Conservation (phyloP, 345 rosid genomes). For the Litchi chinensis region DNA sequence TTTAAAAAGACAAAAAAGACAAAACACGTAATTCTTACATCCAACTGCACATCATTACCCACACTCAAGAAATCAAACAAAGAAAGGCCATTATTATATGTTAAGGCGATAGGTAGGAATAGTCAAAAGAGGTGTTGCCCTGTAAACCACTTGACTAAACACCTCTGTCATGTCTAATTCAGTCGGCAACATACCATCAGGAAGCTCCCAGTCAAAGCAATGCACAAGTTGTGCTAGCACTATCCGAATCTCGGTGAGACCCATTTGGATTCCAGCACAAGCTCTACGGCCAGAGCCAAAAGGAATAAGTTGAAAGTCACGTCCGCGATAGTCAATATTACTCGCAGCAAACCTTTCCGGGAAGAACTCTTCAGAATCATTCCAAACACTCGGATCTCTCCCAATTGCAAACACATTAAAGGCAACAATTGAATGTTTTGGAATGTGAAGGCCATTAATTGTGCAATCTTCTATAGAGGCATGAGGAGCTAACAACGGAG, state of each 20-base stretch:
- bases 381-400: constrained; percentile 25
- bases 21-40: not conserved
- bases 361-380: constrained; percentile 18
- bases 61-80: not conserved
- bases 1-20: too few relatives aligned
- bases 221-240: constrained; percentile 7
- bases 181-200: too few relatives aligned
- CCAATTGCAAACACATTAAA: constrained; percentile 24
- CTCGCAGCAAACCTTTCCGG: constrained; percentile 27
- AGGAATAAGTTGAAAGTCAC: constrained; percentile 26
- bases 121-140: too few relatives aligned
- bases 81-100: not conserved
- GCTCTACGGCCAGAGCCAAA: constrained; percentile 28
- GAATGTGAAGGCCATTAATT: constrained; percentile 19
- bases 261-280: constrained; percentile 28
- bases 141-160: too few relatives aligned
- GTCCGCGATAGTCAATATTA: constrained; percentile 15
- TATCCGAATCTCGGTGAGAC: constrained; percentile 16
- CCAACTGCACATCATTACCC: not conserved
- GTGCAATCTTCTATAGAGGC: constrained; percentile 14
- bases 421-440: constrained; percentile 8
- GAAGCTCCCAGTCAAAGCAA: too few relatives aligned
- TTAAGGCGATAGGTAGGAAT: constrained; percentile 22
- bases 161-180: too few relatives aligned
- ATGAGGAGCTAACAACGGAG: constrained; percentile 22